Evolutionary conservation across 2,329 filamentous ascomycete species (phyloP).

Genomic region (Chaetomium sp.): DNA sequence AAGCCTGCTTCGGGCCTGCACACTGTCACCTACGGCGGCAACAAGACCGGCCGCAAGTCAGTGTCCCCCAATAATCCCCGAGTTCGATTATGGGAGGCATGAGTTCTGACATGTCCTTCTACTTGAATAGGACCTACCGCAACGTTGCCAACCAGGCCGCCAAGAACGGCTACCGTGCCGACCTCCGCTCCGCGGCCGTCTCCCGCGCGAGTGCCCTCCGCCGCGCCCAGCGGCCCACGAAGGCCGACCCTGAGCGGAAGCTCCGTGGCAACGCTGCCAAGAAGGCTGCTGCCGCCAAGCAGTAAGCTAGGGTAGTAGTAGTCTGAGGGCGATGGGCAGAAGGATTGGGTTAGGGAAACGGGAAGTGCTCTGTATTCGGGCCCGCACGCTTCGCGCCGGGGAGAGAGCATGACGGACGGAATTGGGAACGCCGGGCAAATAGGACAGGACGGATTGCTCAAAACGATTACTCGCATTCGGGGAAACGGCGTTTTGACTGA

Average conservation of each 20-base stretch:
- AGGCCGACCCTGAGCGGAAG: conserved; percentile 68
- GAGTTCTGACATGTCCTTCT: conserved; percentile 10
- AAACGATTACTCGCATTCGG: conserved; percentile 20
- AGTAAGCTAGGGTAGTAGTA: conserved; percentile 24
- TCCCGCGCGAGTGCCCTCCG: conserved; percentile 82
- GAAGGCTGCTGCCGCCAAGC: conserved; percentile 59
- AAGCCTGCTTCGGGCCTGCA: conserved; percentile 63
- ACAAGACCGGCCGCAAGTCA: conserved; percentile 73
- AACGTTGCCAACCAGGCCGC: conserved; percentile 74
- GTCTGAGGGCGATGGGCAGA: conserved; percentile 1
- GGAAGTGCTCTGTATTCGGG: conserved; percentile 20
- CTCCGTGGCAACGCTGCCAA: conserved; percentile 71
- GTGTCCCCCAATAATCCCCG: conserved; percentile 29
- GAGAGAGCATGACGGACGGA: conserved; percentile 11
- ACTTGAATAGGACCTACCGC: conserved; percentile 68
- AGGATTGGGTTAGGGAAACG: conserved; percentile 4
- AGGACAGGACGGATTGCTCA: conserved; percentile 22
- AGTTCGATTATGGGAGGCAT: too few relatives aligned
- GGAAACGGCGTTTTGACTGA: conserved; percentile 24
- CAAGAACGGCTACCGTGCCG: conserved; percentile 78
- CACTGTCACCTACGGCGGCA: conserved; percentile 62
- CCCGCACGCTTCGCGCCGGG: conserved; percentile 14
- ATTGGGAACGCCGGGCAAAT: conserved; percentile 17
- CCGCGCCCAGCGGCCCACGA: conserved; percentile 69
- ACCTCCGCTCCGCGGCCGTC: conserved; percentile 72